These are phyloP conservation scores for Pezicula radicicola DNA, from an alignment of 2,329 filamentous ascomycete genomes.

Conservation along the genomic window DNA sequence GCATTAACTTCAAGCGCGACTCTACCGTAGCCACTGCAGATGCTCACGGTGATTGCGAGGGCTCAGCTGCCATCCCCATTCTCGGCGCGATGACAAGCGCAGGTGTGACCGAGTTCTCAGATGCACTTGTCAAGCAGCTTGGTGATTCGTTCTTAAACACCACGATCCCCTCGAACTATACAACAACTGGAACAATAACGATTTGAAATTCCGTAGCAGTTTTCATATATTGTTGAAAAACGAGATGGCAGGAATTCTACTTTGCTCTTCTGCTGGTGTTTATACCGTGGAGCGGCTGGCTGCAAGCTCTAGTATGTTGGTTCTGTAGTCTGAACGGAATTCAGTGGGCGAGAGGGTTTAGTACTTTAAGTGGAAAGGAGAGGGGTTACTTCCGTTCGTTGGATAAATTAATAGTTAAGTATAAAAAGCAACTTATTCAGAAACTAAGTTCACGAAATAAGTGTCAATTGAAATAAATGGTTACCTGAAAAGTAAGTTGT, in stretches of 20 bases:
- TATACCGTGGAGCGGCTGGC: too few species aligned
- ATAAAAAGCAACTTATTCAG: too few species aligned
- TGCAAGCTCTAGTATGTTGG: too few species aligned
- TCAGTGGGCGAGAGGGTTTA: too few species aligned
- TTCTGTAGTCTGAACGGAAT: too few species aligned
- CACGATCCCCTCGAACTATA: constrained; percentile 9
- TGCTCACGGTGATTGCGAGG: constrained; percentile 10
- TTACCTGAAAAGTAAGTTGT: too few species aligned
- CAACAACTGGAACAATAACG: background rate
- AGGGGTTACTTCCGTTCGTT: too few species aligned
- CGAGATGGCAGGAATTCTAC: background rate
- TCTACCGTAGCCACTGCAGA: background rate
- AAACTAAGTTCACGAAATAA: too few species aligned
- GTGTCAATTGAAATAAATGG: too few species aligned
- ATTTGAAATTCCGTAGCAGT: background rate
- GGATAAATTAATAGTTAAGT: too few species aligned
- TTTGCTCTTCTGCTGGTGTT: too few species aligned
- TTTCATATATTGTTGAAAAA: background rate
- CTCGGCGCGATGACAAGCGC: constrained; percentile 4
- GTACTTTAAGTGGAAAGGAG: too few species aligned
- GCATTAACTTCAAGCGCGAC: constrained; percentile 11
- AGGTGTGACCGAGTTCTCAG: constrained; percentile 3
- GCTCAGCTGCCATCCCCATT: constrained; percentile 9
- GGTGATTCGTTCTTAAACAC: constrained; percentile 7
- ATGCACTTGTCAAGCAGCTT: constrained; percentile 1